Conservation (phyloP, 768 basidiomycete species). For the Kondoa subrosea region DNA sequence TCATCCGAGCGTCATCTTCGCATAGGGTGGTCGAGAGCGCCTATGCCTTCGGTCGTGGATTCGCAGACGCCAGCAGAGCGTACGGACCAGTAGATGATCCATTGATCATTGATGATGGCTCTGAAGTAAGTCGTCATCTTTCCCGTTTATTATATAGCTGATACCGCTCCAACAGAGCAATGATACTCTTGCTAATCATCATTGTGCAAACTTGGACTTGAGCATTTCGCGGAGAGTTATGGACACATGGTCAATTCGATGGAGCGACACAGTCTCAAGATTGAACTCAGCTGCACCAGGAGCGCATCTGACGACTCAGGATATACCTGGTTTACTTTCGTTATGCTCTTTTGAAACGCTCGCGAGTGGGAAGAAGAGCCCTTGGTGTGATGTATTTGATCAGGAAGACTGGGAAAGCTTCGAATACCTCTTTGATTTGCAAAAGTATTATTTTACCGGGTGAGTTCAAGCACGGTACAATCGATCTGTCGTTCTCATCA, state of each 20-base stretch:
- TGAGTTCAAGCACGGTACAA: conserved; percentile 11
- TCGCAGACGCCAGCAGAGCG: not conserved
- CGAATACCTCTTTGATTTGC: conserved; percentile 51
- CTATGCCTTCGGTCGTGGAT: not conserved
- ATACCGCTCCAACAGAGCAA: conserved; percentile 34
- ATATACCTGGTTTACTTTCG: conserved; percentile 48
- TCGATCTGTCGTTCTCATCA: not conserved
- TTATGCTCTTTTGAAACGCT: conserved; percentile 69
- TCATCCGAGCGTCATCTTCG: not conserved
- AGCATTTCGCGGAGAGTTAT: not conserved
- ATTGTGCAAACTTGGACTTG: conserved; percentile 18
- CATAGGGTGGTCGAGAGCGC: conserved; percentile 2
- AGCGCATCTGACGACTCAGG: conserved; percentile 42
- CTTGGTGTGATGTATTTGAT: conserved; percentile 59
- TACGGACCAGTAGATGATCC: not conserved
- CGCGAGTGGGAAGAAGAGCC: conserved; percentile 40
- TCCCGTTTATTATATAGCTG: not conserved
- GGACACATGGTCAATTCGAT: conserved; percentile 4
- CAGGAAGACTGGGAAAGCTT: conserved; percentile 47
- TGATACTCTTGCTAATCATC: conserved; percentile 27
- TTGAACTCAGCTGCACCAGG: conserved; percentile 44
- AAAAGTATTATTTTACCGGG: conserved; percentile 49
- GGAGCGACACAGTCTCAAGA: conserved; percentile 27
- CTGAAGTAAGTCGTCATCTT: not conserved
- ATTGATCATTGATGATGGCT: not conserved